Base-by-base conservation (phyloP, 2,329 filamentous ascomycete species). In the Scytalidium sp. region DNA sequence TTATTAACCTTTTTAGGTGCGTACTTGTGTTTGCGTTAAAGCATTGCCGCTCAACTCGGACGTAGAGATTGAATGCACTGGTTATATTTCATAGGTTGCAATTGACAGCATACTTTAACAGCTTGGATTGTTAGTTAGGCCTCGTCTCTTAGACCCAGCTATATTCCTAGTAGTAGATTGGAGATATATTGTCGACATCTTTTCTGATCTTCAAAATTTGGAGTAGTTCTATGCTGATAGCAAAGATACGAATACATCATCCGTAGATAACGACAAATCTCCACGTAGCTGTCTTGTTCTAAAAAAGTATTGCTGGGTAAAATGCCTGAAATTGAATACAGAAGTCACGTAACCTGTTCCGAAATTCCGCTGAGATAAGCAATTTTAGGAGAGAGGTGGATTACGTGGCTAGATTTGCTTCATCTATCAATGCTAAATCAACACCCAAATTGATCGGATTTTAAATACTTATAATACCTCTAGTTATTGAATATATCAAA, bases 61-160 rank as follows among this genome's bases (percentile, higher is more conserved):
- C 58, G 71, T 76, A 1, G 73, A 76, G 62, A 75, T 78, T 58
- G 74, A 78, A 60, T 76, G 73, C 52, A 66, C 20, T 5, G 41
- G 41, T 20, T 43, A 43, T 43, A 43, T 43, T 29, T n/a, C n/a
- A n/a, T 29, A 29, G 25, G 25, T 29, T 7, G 8, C 13, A 29
- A 29, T 7, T 29, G 25, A 29, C 8, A 29, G 13, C 13, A 7
- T 29, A 13, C 13, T 7, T 29, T 29, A 29, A 13, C 25, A 8
- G 25, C 8, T 29, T 7, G 8, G 13, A 29, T 8, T 8, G 13
- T 13, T 29, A 29, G 25, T 29, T 29, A 29, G n/a, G n/a, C n/a
- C n/a, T n/a, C n/a, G n/a, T n/a, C 13, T 29, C 7, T 7, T 29
- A 13, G 25, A 13, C 25, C 25, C 7, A 8, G 13, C 13, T 29